These are phyloP conservation scores for Holtermanniella nyarrowii DNA, from an alignment of 768 basidiomycete genomes.

Conservation along the genomic window DNA sequence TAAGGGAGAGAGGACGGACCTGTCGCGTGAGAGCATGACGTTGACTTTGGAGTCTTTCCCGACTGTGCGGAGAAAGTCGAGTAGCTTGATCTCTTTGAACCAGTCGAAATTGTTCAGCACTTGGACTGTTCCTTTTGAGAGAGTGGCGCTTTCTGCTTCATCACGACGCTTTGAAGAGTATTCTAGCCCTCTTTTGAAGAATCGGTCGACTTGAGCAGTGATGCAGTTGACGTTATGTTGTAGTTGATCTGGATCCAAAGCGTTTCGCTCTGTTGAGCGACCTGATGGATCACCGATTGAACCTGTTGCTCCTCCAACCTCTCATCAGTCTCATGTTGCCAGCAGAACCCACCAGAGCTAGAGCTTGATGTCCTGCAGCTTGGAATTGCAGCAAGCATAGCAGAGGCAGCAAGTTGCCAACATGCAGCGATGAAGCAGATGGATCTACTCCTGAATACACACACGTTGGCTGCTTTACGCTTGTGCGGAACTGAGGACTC, in stretches of 20 bases:
- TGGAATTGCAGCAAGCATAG: conserved; percentile 81
- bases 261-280: conserved; percentile 64
- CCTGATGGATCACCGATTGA: conserved; percentile 97
- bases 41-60: conserved; percentile 75
- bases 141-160: background rate
- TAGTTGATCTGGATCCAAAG: conserved; percentile 53
- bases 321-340: background rate
- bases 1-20: conserved; percentile 46
- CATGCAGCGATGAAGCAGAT: conserved; percentile 77
- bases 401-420: conserved; percentile 84
- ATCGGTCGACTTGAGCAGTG: conserved; percentile 54
- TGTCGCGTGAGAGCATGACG: conserved; percentile 81
- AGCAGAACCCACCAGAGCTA: conserved; percentile 61
- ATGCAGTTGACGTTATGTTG: conserved; percentile 58
- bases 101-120: conserved; percentile 66
- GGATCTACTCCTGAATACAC: conserved; percentile 90
- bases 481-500: conserved; percentile 24
- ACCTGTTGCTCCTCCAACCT: conserved; percentile 95
- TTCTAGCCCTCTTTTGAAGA: conserved; percentile 57
- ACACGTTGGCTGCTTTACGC: conserved; percentile 39
- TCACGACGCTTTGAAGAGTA: conserved; percentile 49
- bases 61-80: conserved; percentile 73
- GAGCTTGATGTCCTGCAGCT: conserved; percentile 65
- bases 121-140: conserved; percentile 24
- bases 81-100: conserved; percentile 60